A percentile compares a stretch with the other conserved stretches of the same genome.
Conservation (phyloP, 345 rosid species). For the Eucalyptus curtisii region DNA sequence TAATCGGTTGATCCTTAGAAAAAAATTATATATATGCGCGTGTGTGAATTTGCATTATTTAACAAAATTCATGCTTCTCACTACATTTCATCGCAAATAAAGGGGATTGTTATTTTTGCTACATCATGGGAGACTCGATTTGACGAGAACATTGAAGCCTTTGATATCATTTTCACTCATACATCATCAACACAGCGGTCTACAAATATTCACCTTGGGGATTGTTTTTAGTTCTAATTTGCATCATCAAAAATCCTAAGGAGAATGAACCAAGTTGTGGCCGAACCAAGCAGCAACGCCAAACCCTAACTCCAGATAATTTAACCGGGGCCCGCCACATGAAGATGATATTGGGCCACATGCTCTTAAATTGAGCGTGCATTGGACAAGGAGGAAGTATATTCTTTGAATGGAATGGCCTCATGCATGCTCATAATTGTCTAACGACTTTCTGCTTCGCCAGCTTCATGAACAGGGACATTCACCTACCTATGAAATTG, state of each 20-base stretch:
- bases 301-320: background rate
- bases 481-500: background rate
- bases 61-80: background rate
- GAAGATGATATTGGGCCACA: background rate
- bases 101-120: background rate
- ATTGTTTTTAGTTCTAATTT: background rate
- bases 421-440: background rate
- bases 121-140: background rate
- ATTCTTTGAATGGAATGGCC: background rate
- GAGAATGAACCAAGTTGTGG: background rate
- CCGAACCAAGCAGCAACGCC: background rate
- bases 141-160: background rate
- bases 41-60: no score
- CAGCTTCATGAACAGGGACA: background rate
- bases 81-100: background rate
- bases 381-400: background rate
- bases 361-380: background rate
- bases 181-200: background rate
- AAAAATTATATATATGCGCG: no score
- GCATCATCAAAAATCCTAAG: background rate
- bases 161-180: background rate
- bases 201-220: background rate
- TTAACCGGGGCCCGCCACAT: background rate
- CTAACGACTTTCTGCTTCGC: background rate
- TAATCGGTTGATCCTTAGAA: no score